These are phyloP conservation scores for Picea mariana DNA, from an alignment of 83 land plant genomes.

Conservation along the genomic window DNA sequence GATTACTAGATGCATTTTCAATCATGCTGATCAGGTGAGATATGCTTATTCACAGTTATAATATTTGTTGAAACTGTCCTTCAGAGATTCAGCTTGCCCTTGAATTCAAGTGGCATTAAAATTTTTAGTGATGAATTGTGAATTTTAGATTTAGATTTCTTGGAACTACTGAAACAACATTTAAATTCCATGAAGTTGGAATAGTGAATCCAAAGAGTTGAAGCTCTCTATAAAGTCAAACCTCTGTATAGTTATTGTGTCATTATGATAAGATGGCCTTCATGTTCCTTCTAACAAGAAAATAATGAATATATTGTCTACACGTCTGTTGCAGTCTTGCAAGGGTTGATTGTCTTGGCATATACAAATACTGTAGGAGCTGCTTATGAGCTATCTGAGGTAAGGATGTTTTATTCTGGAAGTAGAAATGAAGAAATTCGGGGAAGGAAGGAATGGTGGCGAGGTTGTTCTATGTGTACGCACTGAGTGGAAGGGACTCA, in stretches of 20 bases:
- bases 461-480: background rate
- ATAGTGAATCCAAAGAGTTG: background rate
- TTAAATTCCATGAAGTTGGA: background rate
- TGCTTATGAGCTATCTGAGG: background rate
- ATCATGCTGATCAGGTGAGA: slow-evolving; percentile 40
- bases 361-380: background rate
- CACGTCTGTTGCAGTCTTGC: background rate
- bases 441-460: background rate
- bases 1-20: slow-evolving; percentile 47
- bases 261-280: background rate
- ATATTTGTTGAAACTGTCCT: background rate
- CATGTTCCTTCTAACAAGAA: background rate
- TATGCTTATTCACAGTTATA: background rate
- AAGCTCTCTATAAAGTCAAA: background rate
- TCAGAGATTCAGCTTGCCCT: background rate
- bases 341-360: background rate
- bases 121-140: background rate
- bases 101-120: background rate
- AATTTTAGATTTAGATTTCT: background rate
- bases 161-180: background rate
- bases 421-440: background rate
- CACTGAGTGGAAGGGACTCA: no score
- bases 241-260: background rate
- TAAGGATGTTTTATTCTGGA: background rate
- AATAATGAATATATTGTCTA: background rate